Evolutionary conservation across 2,329 filamentous ascomycete species (phyloP).

Genomic region (Claviceps sp.): DNA sequence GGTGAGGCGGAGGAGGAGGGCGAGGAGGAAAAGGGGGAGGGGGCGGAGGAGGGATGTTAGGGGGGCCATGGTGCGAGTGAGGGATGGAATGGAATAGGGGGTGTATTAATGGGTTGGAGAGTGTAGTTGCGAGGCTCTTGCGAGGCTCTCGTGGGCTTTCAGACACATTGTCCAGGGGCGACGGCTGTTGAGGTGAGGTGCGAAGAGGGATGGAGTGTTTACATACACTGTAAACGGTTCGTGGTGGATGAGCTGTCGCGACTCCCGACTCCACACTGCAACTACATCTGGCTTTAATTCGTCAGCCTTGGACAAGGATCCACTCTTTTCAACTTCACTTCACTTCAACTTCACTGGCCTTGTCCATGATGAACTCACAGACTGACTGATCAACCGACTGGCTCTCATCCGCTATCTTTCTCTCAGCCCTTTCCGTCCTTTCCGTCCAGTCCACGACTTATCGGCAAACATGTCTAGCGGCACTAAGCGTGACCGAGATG

Average conservation of each 20-base stretch:
- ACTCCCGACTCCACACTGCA: not conserved
- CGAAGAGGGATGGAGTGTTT: not conserved
- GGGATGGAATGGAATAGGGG: not conserved
- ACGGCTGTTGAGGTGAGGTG: too few relatives aligned
- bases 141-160: too few relatives aligned
- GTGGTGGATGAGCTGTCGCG: not conserved
- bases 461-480: conserved; percentile 22
- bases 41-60: conserved; percentile 18
- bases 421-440: too few relatives aligned
- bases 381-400: not conserved
- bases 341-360: not conserved
- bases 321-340: not conserved
- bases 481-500: conserved; percentile 41
- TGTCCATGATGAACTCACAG: not conserved
- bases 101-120: not conserved
- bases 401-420: not conserved
- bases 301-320: not conserved
- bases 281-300: not conserved
- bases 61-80: not conserved
- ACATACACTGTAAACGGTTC: not conserved
- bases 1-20: conserved; percentile 51
- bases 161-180: too few relatives aligned
- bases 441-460: not conserved
- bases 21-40: conserved; percentile 39
- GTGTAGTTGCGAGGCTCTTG: too few relatives aligned